A percentile compares a stretch with the other conserved stretches of the same genome.
Conservation (phyloP, 1,284 basidiomycete genomes). For the Moesziomyces parantarcticus region DNA sequence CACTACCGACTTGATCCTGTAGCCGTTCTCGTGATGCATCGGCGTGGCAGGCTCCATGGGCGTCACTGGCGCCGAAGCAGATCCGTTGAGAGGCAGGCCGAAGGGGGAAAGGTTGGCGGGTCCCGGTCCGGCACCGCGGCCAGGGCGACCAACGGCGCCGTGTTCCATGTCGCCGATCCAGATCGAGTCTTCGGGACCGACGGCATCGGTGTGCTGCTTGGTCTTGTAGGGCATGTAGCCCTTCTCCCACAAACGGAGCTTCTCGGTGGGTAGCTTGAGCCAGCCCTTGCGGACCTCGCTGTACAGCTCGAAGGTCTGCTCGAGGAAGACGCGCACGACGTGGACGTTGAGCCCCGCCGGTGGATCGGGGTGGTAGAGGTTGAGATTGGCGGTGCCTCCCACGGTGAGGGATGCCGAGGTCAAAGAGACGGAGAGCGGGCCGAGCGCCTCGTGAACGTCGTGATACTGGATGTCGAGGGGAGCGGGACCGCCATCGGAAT, state of each 20-base stretch:
- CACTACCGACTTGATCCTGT: conserved; percentile 61
- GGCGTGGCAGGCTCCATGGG: conserved; percentile 50
- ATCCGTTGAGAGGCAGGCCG: conserved; percentile 49
- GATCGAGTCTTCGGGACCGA: conserved; percentile 47
- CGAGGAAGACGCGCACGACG: conserved; percentile 61
- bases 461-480: conserved; percentile 65
- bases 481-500: conserved; percentile 58
- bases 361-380: conserved; percentile 61
- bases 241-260: conserved; percentile 64
- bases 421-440: conserved; percentile 58
- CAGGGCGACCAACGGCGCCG: conserved; percentile 47
- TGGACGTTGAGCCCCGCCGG: conserved; percentile 63
- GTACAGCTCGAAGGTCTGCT: conserved; percentile 66
- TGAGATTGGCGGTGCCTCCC: conserved; percentile 59
- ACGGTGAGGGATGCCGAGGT: conserved; percentile 64
- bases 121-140: conserved; percentile 36
- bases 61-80: conserved; percentile 40
- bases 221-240: conserved; percentile 64
- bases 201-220: conserved; percentile 44
- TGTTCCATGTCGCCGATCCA: conserved; percentile 53
- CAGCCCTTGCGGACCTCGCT: conserved; percentile 55
- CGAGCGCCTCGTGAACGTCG: conserved; percentile 64
- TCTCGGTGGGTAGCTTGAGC: conserved; percentile 61
- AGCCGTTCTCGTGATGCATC: conserved; percentile 50
- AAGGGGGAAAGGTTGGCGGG: conserved; percentile 50